Evolutionary conservation across 352 stramenopile species (phyloP), one percentile per base, ranked within the genome.

Genomic region (Globisporangium nodosum): DNA sequence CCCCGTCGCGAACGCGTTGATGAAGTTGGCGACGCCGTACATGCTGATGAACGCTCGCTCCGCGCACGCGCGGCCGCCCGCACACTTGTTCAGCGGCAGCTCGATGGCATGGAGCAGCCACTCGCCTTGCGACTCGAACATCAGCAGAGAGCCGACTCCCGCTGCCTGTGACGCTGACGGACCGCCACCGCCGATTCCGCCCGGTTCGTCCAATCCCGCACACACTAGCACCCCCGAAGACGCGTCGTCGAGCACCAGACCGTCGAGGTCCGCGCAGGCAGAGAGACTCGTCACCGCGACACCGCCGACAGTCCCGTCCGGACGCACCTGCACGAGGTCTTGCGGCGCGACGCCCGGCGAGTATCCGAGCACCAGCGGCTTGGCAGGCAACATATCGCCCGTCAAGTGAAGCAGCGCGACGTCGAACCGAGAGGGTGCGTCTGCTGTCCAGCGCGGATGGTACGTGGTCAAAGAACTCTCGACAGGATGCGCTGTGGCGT

Each of bases 21-120:
- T 48, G n/a, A 48, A 48, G 42, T 48, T 48, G 5, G 42, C 42
- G 15, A 48, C 42, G 18, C 42, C 42, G 42, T 48, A 48, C 42
- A 48, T 15, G 42, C 42, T 48, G 18, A 48, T 20, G 42, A 48
- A 48, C 16, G 42, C 42, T 48, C 42, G 42, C 1, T 48, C 15
- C 42, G 18, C 15, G n/a, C 42, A 48, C 42, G n/a, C 18, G 42
- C 42, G 3, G n/a, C 42, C 42, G 12, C 16, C 42, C 15, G 42
- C 15, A 21, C 42, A 48, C 42, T 3, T 9, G 42, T 3, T 48
- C 16, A 48, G 42, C 42, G 42, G 42, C 8, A 48, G 42, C 42
- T 48, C 42, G n/a, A 48, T 48, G 42, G 42, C 42, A n/a, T 48
- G 42, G 42, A 48, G 42, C 15, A 48, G 18, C 42, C 42, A 48